phyloP scores from a whole-genome alignment of 176 grass and related monocot species.

The Saccharum officinarum region DNA sequence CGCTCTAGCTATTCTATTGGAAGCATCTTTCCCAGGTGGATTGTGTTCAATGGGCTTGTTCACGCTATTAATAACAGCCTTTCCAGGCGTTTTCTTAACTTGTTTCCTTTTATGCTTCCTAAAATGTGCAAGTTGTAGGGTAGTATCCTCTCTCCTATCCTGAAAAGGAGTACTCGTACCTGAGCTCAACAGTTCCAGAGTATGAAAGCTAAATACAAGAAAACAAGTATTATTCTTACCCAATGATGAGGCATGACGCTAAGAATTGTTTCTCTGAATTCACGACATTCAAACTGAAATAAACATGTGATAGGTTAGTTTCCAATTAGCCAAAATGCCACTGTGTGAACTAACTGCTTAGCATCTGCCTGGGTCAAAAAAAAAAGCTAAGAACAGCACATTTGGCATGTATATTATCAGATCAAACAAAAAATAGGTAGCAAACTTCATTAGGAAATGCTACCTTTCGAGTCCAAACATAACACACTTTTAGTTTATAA shows the following conservation, averaged over 20 bases:
- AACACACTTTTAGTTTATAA: background rate
- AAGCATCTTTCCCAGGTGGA: slow-evolving; percentile 81
- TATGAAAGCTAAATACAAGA: background rate
- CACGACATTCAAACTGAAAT: slow-evolving; percentile 89
- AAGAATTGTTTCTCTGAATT: slow-evolving; percentile 98
- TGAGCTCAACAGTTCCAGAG: slow-evolving; percentile 27
- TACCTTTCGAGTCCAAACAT: background rate
- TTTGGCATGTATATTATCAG: background rate
- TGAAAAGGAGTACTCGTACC: slow-evolving; percentile 38
- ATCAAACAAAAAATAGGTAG: background rate
- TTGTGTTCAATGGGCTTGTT: slow-evolving; percentile 87
- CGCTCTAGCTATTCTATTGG: slow-evolving; percentile 82
- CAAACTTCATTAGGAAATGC: background rate
- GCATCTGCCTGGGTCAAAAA: background rate
- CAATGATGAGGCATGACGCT: slow-evolving; percentile 94
- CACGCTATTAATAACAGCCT: slow-evolving; percentile 45
- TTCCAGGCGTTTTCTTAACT: slow-evolving; percentile 76
- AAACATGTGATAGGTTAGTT: slow-evolving; percentile 23
- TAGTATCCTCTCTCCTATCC: slow-evolving; percentile 97
- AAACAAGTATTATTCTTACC: slow-evolving; percentile 52
- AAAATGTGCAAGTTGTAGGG: slow-evolving; percentile 75
- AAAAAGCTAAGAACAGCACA: background rate
- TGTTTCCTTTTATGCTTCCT: slow-evolving; percentile 84
- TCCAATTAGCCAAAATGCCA: background rate
- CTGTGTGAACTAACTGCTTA: background rate